These are phyloP conservation scores for Psilocybe sp. DNA, from an alignment of 768 basidiomycete genomes.

Conservation along the genomic window DNA sequence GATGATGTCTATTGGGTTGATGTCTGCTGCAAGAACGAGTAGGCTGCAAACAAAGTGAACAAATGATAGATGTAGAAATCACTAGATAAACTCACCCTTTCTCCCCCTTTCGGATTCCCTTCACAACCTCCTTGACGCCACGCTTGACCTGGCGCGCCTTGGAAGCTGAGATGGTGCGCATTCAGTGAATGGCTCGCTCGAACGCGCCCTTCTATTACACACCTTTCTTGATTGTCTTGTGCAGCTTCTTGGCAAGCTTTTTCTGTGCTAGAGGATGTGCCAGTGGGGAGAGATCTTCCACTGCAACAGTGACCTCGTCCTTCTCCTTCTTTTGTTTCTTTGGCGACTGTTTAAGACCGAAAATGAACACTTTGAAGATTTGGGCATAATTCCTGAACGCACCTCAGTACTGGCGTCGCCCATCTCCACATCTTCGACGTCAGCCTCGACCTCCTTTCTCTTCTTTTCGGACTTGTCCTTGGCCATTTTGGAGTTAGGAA, in stretches of 20 bases:
- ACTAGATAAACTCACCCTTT: slow-evolving; percentile 70
- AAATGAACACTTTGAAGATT: slow-evolving; percentile 5
- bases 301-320: slow-evolving; percentile 61
- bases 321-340: slow-evolving; percentile 64
- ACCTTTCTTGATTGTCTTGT: slow-evolving; percentile 95
- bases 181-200: background rate
- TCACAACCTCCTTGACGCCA: slow-evolving; percentile 98
- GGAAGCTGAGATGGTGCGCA: slow-evolving; percentile 55
- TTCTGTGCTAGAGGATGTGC: slow-evolving; percentile 91
- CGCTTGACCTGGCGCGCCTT: slow-evolving; percentile 94
- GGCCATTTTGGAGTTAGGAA: slow-evolving; percentile 37
- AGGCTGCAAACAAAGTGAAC: slow-evolving; percentile 45
- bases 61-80: background rate
- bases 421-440: slow-evolving; percentile 52
- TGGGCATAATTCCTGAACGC: background rate
- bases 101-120: slow-evolving; percentile 95
- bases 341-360: slow-evolving; percentile 26
- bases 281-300: slow-evolving; percentile 89
- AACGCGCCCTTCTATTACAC: slow-evolving; percentile 6
- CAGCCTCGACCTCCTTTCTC: slow-evolving; percentile 43
- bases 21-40: slow-evolving; percentile 92
- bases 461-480: slow-evolving; percentile 79
- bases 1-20: slow-evolving; percentile 97
- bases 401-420: slow-evolving; percentile 31
- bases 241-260: slow-evolving; percentile 91